A percentile compares a stretch with the other conserved stretches of the same genome.
These are phyloP conservation scores for Zea mays DNA, from an alignment of 176 grass and related monocot genomes.

Conservation along the genomic window DNA sequence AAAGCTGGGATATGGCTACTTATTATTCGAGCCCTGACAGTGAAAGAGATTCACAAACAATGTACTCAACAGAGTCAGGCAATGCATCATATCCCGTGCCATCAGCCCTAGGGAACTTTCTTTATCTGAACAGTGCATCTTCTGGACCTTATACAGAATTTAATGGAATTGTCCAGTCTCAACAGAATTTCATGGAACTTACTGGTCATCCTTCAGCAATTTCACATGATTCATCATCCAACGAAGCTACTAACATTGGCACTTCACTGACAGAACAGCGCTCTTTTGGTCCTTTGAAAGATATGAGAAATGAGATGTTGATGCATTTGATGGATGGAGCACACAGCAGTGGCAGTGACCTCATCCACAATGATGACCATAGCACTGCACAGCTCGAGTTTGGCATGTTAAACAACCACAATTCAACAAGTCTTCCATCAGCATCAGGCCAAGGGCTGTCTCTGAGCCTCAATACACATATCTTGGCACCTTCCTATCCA, in stretches of 20 bases:
- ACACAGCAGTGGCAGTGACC: conserved; percentile 41
- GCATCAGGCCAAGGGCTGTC: conserved; percentile 74
- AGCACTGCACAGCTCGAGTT: conserved; percentile 54
- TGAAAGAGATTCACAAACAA: conserved; percentile 64
- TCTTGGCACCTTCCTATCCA: conserved; percentile 67
- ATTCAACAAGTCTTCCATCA: conserved; percentile 52
- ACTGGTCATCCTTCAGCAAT: conserved; percentile 49
- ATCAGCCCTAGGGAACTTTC: conserved; percentile 62
- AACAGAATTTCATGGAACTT: conserved; percentile 61
- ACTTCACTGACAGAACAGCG: conserved; percentile 42
- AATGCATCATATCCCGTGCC: conserved; percentile 63
- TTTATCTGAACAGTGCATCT: conserved; percentile 63
- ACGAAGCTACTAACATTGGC: conserved; percentile 58
- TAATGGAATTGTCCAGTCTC: conserved; percentile 53
- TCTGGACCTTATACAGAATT: conserved; percentile 67
- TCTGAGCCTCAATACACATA: conserved; percentile 80
- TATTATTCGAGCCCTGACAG: conserved; percentile 68
- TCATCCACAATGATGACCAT: conserved; percentile 57
- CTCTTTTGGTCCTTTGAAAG: conserved; percentile 57
- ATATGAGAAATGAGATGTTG: conserved; percentile 71
- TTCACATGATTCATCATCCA: conserved; percentile 53
- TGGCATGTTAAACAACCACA: conserved; percentile 64
- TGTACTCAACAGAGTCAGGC: conserved; percentile 53
- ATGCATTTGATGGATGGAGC: conserved; percentile 68
- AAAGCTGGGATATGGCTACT: conserved; percentile 64